phyloP scores from a whole-genome alignment of 371 early-diverging fungal species.

The Mucor lusitanicus region DNA sequence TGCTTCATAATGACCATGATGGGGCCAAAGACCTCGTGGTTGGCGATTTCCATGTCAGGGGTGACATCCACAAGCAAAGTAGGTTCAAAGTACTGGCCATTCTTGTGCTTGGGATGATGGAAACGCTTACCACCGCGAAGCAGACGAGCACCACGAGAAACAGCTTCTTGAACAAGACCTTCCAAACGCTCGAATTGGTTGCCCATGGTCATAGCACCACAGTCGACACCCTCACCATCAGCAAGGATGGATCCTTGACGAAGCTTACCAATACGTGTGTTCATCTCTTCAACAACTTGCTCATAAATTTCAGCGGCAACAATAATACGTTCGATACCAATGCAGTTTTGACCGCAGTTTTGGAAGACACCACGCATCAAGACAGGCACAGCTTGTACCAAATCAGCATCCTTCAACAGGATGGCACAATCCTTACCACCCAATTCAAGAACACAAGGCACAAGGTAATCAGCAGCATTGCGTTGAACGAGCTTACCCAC shows the following conservation, averaged over 20 bases:
- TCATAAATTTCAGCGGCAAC: conserved; percentile 72
- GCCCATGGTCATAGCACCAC: conserved; percentile 78
- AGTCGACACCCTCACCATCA: conserved; percentile 71
- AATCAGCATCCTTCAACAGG: conserved; percentile 73
- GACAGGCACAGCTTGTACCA: conserved; percentile 67
- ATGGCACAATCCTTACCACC: conserved; percentile 91
- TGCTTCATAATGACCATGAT: conserved; percentile 83
- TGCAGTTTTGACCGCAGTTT: conserved; percentile 88
- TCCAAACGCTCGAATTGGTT: conserved; percentile 53
- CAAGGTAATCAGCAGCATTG: conserved; percentile 73
- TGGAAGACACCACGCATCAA: conserved; percentile 83
- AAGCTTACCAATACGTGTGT: conserved; percentile 55
- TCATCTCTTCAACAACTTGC: conserved; percentile 62
- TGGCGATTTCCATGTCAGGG: conserved; percentile 73
- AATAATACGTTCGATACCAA: conserved; percentile 78
- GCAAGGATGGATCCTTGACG: conserved; percentile 73
- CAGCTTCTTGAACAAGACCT: conserved; percentile 66
- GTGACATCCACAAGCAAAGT: conserved; percentile 80
- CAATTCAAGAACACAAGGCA: conserved; percentile 86
- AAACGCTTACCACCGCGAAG: conserved; percentile 70
- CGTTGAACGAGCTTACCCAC: conserved; percentile 80
- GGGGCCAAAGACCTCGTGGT: conserved; percentile 83
- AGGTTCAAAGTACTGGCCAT: conserved; percentile 82
- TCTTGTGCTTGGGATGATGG: conserved; percentile 65
- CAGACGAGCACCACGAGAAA: conserved; percentile 75